Base-by-base conservation (phyloP, 2,329 filamentous ascomycete species). In the Alternaria brassicae region DNA sequence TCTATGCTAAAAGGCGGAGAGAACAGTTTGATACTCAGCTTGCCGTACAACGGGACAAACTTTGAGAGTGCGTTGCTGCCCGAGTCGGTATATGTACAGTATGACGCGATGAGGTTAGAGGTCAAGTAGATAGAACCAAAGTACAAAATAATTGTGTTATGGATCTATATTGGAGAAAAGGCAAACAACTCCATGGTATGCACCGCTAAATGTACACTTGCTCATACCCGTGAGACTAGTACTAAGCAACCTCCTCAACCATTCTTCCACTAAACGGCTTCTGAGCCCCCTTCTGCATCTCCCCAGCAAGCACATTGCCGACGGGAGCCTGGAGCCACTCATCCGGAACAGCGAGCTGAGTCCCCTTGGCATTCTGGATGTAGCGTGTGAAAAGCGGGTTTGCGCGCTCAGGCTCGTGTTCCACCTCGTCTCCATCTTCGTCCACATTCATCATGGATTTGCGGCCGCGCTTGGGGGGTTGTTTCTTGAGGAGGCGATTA, bases 401-500 rank as follows among this genome's bases (percentile, higher is more conserved):
- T 0, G 88, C 80, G 63, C 81, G 85, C 36, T 81, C 80, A 2
- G 74, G 82, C 1, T 76, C 68, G 1, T 60, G 62, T 53, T 83
- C 83, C 0, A 74, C 78, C 49, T 84, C 84, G 7, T 82, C 81
- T 9, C 81, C 83, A 10, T 84, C 84, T 32, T 82, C 85, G 12
- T 77, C 79, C 12, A 50, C 77, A 74, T 25, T 78, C 79, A 23
- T 23, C 52, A 78, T 75, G 56, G 86, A 87, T n/a, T 78, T 72
- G 4, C 80, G 80, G 21, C 80, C 79, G 37, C 81, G 80, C 77
- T 94, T 93, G 23, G 91, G 89, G 1, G 91, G 90, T 75, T 93
- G 91, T 74, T 93, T 93, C 78, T 93, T 93, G 52, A 95, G 86
- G 2, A 95, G 87, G 71, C 93, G 93, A 82, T 95, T 93, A 84